Evolutionary conservation across 495 filamentous ascomycete genomes (phyloP), one percentile per base, ranked within the genome.

Genomic region (Xylaria curta): DNA sequence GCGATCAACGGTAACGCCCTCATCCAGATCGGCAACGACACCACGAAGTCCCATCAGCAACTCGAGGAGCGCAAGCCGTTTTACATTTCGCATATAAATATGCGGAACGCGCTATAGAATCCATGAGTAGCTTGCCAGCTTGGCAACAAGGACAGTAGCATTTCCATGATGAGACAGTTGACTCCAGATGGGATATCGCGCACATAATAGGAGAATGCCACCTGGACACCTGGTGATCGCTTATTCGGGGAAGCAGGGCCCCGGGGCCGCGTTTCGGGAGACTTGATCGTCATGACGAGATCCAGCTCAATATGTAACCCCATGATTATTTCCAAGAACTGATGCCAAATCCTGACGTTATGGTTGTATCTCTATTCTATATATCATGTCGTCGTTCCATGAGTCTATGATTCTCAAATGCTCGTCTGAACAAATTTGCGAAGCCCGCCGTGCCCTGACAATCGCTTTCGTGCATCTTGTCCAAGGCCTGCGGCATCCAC

Each of bases 401-500:
- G n/a, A 69, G 47, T 2, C 63, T 7, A 26, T 65, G 73, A 8
- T 38, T 78, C 64, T 62, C 60, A 70, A 85, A 65, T 2, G 80
- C 82, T n/a, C 74, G 71, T 69, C 69, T 78, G 67, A 85, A 84
- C 46, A 75, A 65, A 31, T 80, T 75, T 0, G 83, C 83, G 63
- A 81, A 84, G 7, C 75, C 49, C 31, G 76, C 63, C 7, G 78
- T 85, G 21, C 75, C 80, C 24, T 70, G 72, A 56, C 89, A 91
- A 49, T 87, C 85, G 73, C 88, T 90, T 66, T 81, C 72, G 19
- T 81, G 79, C 70, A 82, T 78, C 79, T 84, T 90, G 61, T 85
- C 81, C 68, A 87, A 66, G 8, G 90, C 90, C 75, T 89, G 77
- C 5, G 89, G 87, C 66, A 92, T 77, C 89, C 87, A 93, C 79